phyloP scores from a whole-genome alignment of 2,329 filamentous ascomycete species.

The Sporothrix variecibatus region DNA sequence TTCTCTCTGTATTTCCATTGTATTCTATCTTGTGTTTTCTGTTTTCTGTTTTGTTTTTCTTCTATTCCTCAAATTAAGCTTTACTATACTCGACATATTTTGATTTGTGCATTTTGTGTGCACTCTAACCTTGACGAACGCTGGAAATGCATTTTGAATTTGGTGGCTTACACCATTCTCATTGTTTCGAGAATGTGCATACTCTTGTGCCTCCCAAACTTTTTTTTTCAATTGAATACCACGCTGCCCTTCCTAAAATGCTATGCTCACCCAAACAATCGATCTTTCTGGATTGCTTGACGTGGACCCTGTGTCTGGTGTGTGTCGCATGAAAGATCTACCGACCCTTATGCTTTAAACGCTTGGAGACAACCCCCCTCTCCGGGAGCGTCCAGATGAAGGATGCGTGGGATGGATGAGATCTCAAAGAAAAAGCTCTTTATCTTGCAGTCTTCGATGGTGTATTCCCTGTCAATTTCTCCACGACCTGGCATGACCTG shows the following conservation, averaged over 20 bases:
- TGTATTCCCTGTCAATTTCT: neutral
- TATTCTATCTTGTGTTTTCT: no score
- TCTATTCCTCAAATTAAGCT: no score
- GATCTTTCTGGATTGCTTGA: neutral
- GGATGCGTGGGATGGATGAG: neutral
- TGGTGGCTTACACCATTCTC: neutral
- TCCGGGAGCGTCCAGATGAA: neutral
- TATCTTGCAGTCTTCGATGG: neutral
- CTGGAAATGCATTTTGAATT: no score
- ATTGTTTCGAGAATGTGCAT: neutral
- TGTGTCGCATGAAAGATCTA: conserved; percentile 13
- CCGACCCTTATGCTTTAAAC: conserved; percentile 2
- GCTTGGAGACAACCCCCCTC: neutral
- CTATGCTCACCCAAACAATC: neutral
- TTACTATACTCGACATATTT: no score
- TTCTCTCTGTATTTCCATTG: no score
- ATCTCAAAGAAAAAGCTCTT: neutral
- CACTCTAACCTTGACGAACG: no score
- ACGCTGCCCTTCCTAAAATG: neutral
- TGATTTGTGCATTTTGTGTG: no score
- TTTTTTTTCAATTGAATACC: neutral
- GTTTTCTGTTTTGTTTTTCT: no score
- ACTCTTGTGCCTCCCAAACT: neutral
- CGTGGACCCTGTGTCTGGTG: neutral
- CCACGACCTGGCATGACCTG: neutral